Evolutionary conservation across 129 eudicot species (phyloP), one percentile per base, ranked within the genome.

Genomic region (Chrysanthemum lavandulifolium): DNA sequence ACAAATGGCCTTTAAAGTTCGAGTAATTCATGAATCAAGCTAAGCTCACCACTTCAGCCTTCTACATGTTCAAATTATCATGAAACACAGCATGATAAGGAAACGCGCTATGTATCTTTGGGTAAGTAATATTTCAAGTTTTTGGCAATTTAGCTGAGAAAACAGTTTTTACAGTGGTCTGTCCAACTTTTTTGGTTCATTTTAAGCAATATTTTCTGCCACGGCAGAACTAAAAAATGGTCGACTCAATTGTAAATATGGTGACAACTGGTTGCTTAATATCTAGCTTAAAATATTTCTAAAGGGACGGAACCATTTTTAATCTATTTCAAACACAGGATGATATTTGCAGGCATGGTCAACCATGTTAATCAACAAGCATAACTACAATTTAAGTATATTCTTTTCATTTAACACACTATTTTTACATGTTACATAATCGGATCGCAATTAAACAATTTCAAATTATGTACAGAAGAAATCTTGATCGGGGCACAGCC

Each of bases 381-480:
- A 73, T 49, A 76, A 57, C 33, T 52, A 27, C 63, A 75, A 57
- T 43, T 15, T 33, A 52, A 36, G 76, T 77, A 71, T 36, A 63
- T 65, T 64, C 13, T 60, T 78, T 73, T 67, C 69, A 77, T 70
- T 69, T 14, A 75, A 68, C 77, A 76, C 51, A 78, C 65, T 72
- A 59, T 65, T 31, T 80, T 78, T 80, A 80, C 80, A 82, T 73
- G 76, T 75, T 40, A 86, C 68, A 81, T 74, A 81, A 64, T 77
- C 77, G 54, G 73, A 50, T 50, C 31, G 33, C 74, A 50, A 65
- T 65, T 61, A 23, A 36, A 19, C 53, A 15, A 48, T 70, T 66
- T 69, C 83, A 66, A 66, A 74, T 81, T 81, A 74, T 71, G 81
- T 75, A 81, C 85, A 81, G 54, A 74, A 77, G 81, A 74, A 74